Base-by-base conservation (phyloP, 768 basidiomycete species). In the Sarcomyxa edulis region DNA sequence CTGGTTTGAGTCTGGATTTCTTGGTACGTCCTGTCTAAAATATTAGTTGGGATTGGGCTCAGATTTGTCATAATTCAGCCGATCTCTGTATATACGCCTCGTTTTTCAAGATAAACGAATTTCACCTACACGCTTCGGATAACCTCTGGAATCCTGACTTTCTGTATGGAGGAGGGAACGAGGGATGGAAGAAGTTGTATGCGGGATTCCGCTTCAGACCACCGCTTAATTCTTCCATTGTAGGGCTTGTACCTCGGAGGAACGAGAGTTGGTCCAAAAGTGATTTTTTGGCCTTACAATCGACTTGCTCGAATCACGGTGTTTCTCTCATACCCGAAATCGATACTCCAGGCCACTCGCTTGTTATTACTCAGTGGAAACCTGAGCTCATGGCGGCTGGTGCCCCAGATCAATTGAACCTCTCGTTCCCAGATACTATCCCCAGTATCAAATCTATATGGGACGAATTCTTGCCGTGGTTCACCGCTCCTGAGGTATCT, bases 331-430 rank as follows among this genome's bases (percentile, higher is more conserved):
- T 69, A 2, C 69, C 69, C 2, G 69, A 71, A 43, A 58, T 71
- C 28, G 69, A 71, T 42, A 66, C 64, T 2, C 60, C 66, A 6
- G 70, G 60, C 0, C 70, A 72, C 45, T 64, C 69, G 6, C 55
- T 71, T 19, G 61, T 58, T 4, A 64, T 71, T 39, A 61, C 64
- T 14, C 64, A 71, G 39, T 71, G 68, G 70, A 68, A 59, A 30
- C 68, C 68, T 7, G 55, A 69, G 44, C 48, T 71, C 9, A 61
- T 62, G 49, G 43, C 62, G 10, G 18, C 36, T 7, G 52, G 52
- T 8, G 49, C 55, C 15, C 64, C 62, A 2, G 62, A 66, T 37
- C 42, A 57, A 11, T 53, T 70, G 19, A 65, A 69, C 37, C 49
- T 69, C 22, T 61, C 60, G 14, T 51, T 62, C 32, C 66, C 67